A percentile compares a stretch with the other conserved stretches of the same genome.
Evolutionary conservation across 2,329 filamentous ascomycete genomes (phyloP).

Genomic region (Nemania sp.): DNA sequence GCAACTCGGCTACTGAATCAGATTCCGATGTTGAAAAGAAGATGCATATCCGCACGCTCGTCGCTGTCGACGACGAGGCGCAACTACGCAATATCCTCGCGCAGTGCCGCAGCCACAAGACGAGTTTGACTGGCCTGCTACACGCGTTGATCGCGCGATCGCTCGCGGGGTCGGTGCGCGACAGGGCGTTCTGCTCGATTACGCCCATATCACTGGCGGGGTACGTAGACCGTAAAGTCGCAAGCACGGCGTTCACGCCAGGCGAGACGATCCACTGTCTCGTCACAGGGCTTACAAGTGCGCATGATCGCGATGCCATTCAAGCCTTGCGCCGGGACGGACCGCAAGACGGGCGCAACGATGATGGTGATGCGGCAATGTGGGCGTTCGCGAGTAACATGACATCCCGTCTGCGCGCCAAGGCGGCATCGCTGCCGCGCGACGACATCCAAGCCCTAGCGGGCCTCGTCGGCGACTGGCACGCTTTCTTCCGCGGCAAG

Average conservation of each 20-base stretch:
- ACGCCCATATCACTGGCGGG: constrained; percentile 52
- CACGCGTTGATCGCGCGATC: constrained; percentile 50
- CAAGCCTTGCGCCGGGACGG: constrained; percentile 20
- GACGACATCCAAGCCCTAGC: constrained; percentile 51
- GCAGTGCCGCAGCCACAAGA: constrained; percentile 45
- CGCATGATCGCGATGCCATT: constrained; percentile 18
- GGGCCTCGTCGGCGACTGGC: constrained; percentile 49
- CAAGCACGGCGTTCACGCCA: constrained; percentile 31
- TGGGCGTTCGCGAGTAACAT: constrained; percentile 48
- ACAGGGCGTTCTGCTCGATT: constrained; percentile 41
- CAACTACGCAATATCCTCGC: constrained; percentile 41
- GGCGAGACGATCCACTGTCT: constrained; percentile 44
- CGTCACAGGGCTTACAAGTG: constrained; percentile 43
- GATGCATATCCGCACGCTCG: constrained; percentile 44
- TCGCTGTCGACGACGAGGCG: constrained; percentile 41
- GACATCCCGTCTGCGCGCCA: constrained; percentile 42
- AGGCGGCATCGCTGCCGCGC: constrained; percentile 41
- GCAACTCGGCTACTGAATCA: constrained; percentile 41
- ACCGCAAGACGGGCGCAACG: not conserved
- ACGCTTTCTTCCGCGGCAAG: constrained; percentile 44
- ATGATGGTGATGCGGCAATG: constrained; percentile 34
- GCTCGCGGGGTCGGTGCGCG: constrained; percentile 43
- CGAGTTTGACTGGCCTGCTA: constrained; percentile 54
- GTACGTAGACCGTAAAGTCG: constrained; percentile 35
- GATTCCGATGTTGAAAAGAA: too few species aligned